Evolutionary conservation across 805 yeast species (phyloP), one percentile per base, ranked within the genome.

Genomic region (Torulaspora quercuum): DNA sequence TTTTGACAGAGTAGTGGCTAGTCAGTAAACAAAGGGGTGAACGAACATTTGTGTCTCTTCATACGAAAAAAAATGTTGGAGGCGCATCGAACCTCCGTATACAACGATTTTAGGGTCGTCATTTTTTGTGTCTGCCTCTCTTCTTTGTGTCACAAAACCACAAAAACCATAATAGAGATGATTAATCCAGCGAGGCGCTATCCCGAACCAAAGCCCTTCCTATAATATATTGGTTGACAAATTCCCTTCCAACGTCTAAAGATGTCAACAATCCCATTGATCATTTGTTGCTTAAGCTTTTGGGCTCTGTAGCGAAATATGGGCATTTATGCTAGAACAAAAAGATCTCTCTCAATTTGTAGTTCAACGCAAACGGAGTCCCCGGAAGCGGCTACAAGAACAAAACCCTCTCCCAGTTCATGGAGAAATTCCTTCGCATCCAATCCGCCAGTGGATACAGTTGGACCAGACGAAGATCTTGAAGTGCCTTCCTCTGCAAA

Each of bases 301-400:
- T 12, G 21, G 13, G 11, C 13, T 11, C 19, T 29, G 33, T 24
- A n/a, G 16, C 25, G 21, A 11, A 27, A 14, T 7, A 14, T 34
- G 18, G 22, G 24, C 17, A 12, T 27, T 18, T 37, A 32, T 26
- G 35, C 27, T 3, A 31, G 17, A 18, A 37, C 41, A 5, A 13
- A 21, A 15, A 31, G 35, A 23, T 30, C 41, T 12, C 14, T 37
- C 22, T 37, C 41, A 17, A 32, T 32, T 25, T 28, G 35, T 7
- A 32, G 35, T 20, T 16, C 29, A 7, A 13, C n/a, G n/a, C n/a
- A n/a, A n/a, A n/a, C 3, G 9, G 29, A 21, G 10, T 32, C 35
- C 9, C 14, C 24, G 10, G 14, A 16, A 5, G 10, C 16, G 17
- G 12, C 20, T 9, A 14, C 27, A 5, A n/a, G 10, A 11, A 12